A percentile compares a stretch with the other conserved stretches of the same genome.
Conservation (phyloP, 495 filamentous ascomycete genomes). For the Apiosordaria backusii region DNA sequence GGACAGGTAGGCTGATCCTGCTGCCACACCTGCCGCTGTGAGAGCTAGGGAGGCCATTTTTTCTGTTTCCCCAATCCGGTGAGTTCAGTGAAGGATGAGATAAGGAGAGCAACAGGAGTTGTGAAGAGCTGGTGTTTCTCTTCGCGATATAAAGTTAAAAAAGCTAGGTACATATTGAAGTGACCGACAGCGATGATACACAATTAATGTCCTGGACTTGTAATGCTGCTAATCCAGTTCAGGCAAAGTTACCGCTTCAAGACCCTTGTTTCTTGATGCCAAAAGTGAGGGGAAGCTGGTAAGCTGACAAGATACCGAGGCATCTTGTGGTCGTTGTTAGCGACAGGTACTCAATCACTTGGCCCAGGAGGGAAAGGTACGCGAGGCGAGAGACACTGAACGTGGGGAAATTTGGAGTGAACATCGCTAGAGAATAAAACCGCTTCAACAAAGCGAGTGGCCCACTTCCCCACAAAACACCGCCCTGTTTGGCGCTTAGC, state of each 20-base stretch:
- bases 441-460: background rate
- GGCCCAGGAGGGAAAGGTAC: background rate
- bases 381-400: background rate
- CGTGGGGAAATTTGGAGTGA: background rate
- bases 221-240: background rate
- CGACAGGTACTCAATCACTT: background rate
- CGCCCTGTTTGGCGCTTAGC: background rate
- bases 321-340: background rate
- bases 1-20: conserved; percentile 74
- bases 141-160: background rate
- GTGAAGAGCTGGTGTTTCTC: background rate
- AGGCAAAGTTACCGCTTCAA: background rate
- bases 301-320: conserved; percentile 15
- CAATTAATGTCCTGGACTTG: background rate
- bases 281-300: conserved; percentile 12
- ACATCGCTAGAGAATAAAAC: background rate
- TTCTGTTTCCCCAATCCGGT: background rate
- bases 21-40: conserved; percentile 60
- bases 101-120: background rate
- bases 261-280: conserved; percentile 1
- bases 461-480: conserved; percentile 10
- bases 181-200: background rate
- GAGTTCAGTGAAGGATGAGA: background rate
- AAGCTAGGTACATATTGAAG: background rate
- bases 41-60: conserved; percentile 45